Evolutionary conservation across 192 early-diverging fungal genomes (phyloP).

Genomic region (Jimgerdemannia flammicorona): DNA sequence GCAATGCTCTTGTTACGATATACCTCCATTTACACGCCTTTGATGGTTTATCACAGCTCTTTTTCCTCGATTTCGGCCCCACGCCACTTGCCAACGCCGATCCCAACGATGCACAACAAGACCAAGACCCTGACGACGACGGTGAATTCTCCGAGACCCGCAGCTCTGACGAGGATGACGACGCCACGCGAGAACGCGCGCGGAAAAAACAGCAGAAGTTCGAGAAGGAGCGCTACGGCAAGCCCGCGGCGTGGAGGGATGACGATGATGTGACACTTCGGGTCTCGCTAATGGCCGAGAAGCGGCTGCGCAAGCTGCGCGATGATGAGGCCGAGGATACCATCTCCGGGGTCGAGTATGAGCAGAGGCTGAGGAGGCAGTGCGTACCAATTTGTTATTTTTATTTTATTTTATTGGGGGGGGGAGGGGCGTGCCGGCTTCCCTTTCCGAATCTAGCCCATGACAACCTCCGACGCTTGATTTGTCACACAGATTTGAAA

Average conservation of each 20-base stretch:
- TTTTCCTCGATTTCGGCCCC: constrained; percentile 32
- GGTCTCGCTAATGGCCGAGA: constrained; percentile 65
- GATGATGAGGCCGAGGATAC: constrained; percentile 68
- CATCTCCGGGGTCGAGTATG: constrained; percentile 79
- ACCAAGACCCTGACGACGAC: constrained; percentile 21
- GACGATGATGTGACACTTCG: constrained; percentile 65
- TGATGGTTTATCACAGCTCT: constrained; percentile 8
- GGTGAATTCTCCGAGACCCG: constrained; percentile 29
- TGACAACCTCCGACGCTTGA: neutral
- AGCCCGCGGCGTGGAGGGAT: constrained; percentile 73
- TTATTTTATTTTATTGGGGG: neutral
- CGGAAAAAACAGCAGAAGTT: constrained; percentile 7
- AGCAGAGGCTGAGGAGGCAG: constrained; percentile 78
- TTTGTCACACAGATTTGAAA: constrained; percentile 53
- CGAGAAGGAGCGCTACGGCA: constrained; percentile 7
- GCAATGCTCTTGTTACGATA: too few relatives aligned
- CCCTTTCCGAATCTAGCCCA: neutral
- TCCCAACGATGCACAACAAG: constrained; percentile 19
- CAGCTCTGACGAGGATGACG: constrained; percentile 25
- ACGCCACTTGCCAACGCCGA: constrained; percentile 9
- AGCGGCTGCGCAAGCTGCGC: constrained; percentile 77
- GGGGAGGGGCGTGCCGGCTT: neutral
- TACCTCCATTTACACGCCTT: too few relatives aligned
- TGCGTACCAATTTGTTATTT: constrained; percentile 30
- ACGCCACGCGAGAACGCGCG: constrained; percentile 7